These are phyloP conservation scores for Neocucurbitaria cava DNA, from an alignment of 2,329 filamentous ascomycete genomes.

Conservation along the genomic window DNA sequence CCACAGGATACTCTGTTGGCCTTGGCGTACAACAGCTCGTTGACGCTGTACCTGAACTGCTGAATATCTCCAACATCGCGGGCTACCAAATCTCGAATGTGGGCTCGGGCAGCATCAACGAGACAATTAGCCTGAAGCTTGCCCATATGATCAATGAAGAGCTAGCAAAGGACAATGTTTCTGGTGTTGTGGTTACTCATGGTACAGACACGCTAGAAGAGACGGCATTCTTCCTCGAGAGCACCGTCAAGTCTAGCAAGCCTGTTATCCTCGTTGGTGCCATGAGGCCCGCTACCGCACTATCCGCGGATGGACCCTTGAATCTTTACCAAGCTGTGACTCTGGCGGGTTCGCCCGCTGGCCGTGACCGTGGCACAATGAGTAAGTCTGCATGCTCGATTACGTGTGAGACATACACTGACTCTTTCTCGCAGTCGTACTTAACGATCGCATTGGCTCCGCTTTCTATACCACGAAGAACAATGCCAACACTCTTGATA, in stretches of 20 bases:
- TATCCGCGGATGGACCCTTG: slow-evolving; percentile 68
- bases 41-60: slow-evolving; percentile 62
- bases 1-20: slow-evolving; percentile 61
- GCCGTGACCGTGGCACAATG: slow-evolving; percentile 62
- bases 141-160: slow-evolving; percentile 58
- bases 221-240: slow-evolving; percentile 68
- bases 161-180: slow-evolving; percentile 53
- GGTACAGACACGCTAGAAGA: slow-evolving; percentile 72
- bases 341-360: slow-evolving; percentile 58
- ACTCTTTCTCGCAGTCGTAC: slow-evolving; percentile 49
- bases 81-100: slow-evolving; percentile 55
- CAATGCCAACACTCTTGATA: slow-evolving; percentile 68
- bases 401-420: background rate
- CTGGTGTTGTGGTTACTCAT: slow-evolving; percentile 66
- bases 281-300: slow-evolving; percentile 68
- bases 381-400: background rate
- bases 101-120: slow-evolving; percentile 51
- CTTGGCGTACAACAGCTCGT: slow-evolving; percentile 61
- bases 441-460: slow-evolving; percentile 67
- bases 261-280: slow-evolving; percentile 67
- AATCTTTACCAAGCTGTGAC: slow-evolving; percentile 68
- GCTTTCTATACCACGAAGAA: slow-evolving; percentile 68
- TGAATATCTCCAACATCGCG: slow-evolving; percentile 62
- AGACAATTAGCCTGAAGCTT: slow-evolving; percentile 57
- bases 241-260: slow-evolving; percentile 64